Evolutionary conservation across 2,329 filamentous ascomycete species (phyloP).

Genomic region (Plenodomus lindquistii): DNA sequence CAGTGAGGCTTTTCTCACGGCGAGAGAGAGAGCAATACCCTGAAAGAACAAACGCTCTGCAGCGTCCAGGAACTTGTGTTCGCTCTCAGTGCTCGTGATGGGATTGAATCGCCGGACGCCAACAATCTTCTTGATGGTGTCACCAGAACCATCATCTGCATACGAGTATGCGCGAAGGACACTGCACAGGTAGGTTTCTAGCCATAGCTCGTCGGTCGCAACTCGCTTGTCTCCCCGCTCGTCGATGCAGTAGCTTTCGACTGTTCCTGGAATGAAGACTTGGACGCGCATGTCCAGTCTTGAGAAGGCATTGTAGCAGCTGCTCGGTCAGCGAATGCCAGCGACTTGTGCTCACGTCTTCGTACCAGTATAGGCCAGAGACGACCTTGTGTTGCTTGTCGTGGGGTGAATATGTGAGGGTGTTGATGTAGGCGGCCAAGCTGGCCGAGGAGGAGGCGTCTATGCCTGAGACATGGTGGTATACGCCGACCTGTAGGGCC

Average conservation of each 20-base stretch:
- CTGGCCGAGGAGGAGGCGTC: slow-evolving; percentile 98
- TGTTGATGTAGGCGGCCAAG: slow-evolving; percentile 97
- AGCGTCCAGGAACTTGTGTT: slow-evolving; percentile 92
- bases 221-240: slow-evolving; percentile 94
- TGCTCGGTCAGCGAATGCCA: slow-evolving; percentile 43
- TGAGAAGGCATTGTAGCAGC: slow-evolving; percentile 99
- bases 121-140: slow-evolving; percentile 94
- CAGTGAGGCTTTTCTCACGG: not conserved
- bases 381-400: slow-evolving; percentile 88
- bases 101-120: slow-evolving; percentile 97
- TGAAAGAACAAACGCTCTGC: slow-evolving; percentile 95
- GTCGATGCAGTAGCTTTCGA: slow-evolving; percentile 97
- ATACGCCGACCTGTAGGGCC: slow-evolving; percentile 73
- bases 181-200: slow-evolving; percentile 96
- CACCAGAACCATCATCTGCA: slow-evolving; percentile 91
- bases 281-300: slow-evolving; percentile 98
- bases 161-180: slow-evolving; percentile 95
- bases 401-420: slow-evolving; percentile 85
- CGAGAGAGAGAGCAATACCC: slow-evolving; percentile 54
- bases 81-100: slow-evolving; percentile 95
- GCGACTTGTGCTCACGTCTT: not conserved
- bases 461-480: slow-evolving; percentile 96
- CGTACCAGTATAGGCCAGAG: slow-evolving; percentile 90
- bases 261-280: slow-evolving; percentile 92
- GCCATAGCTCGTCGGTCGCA: slow-evolving; percentile 90